Evolutionary conservation across 2,329 filamentous ascomycete genomes (phyloP), one percentile per base, ranked within the genome.

Genomic region (Exophiala calicioides): DNA sequence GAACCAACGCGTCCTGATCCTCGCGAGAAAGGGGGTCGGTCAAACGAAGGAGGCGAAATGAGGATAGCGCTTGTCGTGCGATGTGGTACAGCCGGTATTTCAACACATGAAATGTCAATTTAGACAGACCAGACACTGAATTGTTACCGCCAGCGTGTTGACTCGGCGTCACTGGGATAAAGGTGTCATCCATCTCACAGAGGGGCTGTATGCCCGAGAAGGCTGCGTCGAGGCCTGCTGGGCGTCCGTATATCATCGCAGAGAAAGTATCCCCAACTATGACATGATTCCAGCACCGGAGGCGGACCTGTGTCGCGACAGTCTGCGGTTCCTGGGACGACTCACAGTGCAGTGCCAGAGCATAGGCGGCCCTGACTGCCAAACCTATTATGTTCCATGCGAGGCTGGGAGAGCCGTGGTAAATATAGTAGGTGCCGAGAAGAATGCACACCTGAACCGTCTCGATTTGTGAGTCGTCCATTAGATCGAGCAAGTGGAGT

Each of bases 21-120:
- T 44, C 46, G 20, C 23, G 24, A 4, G 46, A 43, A 5, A 49
- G 26, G 16, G 33, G 39, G 26, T 49, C 27, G 3, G 23, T 36
- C 18, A 49, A 31, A 3, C 56, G 60, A 16, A 63, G 48, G 16
- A 59, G 56, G 7, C 59, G 54, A 40, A 62, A 59, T 3, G 51
- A 55, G 7, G 53, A 55, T 15, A 63, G 47, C 3, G 57, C 58
- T 36, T 61, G 53, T 21, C 55, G 51, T 16, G 58, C 61, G 35
- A 64, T 59, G n/a, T 55, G 47, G 45, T 63, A 63, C 1, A 64
- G 50, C n/a, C 54, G 47, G 23, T 52, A 55, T 44, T 63, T 64
- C 36, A 60, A 51, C n/a, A 47, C 32, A 20, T 63, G 61, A 31
- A 64, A 64, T 1, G 54, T 56, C 45, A 58, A 24, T 27, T 13